Evolutionary conservation across 208 protist species (phyloP).

Genomic region (Wallacemonas rigidus): DNA sequence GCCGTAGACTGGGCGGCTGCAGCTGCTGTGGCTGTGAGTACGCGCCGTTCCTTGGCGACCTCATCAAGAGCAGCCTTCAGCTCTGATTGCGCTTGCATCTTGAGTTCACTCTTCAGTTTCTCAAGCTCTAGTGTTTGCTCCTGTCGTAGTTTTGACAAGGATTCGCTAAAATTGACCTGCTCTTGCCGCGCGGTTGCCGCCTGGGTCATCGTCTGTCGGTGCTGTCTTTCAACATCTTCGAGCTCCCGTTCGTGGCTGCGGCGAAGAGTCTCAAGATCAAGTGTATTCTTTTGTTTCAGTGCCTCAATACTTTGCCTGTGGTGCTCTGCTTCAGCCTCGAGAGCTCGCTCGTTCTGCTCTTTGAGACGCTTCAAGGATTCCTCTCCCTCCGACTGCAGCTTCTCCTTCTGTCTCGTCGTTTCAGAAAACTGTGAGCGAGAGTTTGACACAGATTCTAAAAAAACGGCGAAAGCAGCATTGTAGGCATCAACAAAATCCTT

Average conservation of each 20-base stretch:
- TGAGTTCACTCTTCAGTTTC: conserved; percentile 43
- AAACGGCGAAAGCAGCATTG: conserved; percentile 19
- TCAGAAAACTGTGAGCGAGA: conserved; percentile 34
- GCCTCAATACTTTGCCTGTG: conserved; percentile 20
- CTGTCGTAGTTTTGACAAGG: conserved; percentile 27
- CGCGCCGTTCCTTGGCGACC: conserved; percentile 35
- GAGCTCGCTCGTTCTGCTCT: conserved; percentile 16
- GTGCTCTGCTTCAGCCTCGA: conserved; percentile 29
- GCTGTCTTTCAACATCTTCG: conserved; percentile 12
- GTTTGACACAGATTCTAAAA: conserved; percentile 24
- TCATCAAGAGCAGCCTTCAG: conserved; percentile 52
- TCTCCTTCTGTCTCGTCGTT: conserved; percentile 23
- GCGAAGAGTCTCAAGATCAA: conserved; percentile 25
- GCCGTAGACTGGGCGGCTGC: conserved; percentile 23
- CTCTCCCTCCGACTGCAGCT: conserved; percentile 27
- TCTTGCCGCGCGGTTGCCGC: conserved; percentile 22
- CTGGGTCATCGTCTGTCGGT: conserved; percentile 6
- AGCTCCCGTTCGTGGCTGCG: conserved; percentile 8
- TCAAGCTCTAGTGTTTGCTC: conserved; percentile 44
- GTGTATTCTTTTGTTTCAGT: conserved; percentile 19
- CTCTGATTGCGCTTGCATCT: conserved; percentile 51
- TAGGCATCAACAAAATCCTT: conserved; percentile 11
- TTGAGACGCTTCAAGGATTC: conserved; percentile 22
- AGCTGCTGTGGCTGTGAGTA: conserved; percentile 19
- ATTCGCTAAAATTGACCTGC: conserved; percentile 25